Percentiles rank a stretch among this genome's conserved stretches.
phyloP scores from a whole-genome alignment of 176 grass and related monocot genomes.

The Carex scoparia region DNA sequence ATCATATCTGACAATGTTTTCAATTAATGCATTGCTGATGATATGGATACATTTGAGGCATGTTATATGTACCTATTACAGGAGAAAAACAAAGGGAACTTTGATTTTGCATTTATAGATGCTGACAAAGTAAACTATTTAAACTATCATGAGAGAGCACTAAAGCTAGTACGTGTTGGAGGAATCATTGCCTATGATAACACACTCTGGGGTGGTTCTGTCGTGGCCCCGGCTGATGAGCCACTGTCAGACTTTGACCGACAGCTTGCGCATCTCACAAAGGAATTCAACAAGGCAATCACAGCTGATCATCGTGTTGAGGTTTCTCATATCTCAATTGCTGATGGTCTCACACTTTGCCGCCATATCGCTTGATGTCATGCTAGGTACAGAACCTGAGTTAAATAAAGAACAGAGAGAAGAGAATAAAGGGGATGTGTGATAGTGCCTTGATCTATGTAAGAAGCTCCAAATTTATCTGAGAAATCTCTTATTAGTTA shows the following conservation, averaged over 20 bases:
- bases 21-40: background rate
- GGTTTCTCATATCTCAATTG: conserved; percentile 53
- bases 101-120: conserved; percentile 73
- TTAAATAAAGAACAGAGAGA: background rate
- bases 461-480: background rate
- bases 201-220: conserved; percentile 45
- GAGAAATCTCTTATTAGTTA: background rate
- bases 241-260: conserved; percentile 24
- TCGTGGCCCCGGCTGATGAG: conserved; percentile 18
- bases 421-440: background rate
- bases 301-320: conserved; percentile 42
- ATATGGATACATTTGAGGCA: background rate
- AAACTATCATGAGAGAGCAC: conserved; percentile 53
- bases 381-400: background rate
- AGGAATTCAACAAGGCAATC: conserved; percentile 40
- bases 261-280: background rate
- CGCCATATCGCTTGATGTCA: conserved; percentile 38
- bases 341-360: conserved; percentile 58
- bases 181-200: conserved; percentile 55
- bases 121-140: conserved; percentile 60
- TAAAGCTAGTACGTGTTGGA: conserved; percentile 46
- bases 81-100: conserved; percentile 32
- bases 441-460: background rate
- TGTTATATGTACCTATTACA: conserved; percentile 11
- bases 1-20: background rate